Evolutionary conservation across 345 rosid species (phyloP).

Genomic region (Turnera subulata): DNA sequence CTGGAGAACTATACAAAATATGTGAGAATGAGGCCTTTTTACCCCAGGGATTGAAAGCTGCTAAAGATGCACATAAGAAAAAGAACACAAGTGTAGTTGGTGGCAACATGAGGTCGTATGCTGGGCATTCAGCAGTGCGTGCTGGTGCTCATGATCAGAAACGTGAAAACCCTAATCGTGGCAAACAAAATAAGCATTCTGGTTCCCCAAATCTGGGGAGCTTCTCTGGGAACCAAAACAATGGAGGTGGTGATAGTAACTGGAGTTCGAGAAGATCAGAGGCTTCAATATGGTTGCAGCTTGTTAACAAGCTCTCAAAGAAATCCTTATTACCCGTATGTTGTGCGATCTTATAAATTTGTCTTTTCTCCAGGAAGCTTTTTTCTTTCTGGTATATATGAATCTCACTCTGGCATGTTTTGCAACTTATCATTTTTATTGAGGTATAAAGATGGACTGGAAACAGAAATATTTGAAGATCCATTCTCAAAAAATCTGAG

Average conservation of each 20-base stretch:
- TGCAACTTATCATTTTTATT: too few species aligned
- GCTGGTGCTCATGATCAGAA: conserved; percentile 61
- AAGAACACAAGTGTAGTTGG: conserved; percentile 49
- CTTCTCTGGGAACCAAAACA: conserved; percentile 42
- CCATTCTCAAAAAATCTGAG: too few species aligned
- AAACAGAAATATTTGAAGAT: too few species aligned
- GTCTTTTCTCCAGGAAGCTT: too few species aligned
- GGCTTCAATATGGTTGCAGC: conserved; percentile 74
- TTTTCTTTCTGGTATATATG: too few species aligned
- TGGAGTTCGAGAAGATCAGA: conserved; percentile 73
- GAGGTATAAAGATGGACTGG: too few species aligned
- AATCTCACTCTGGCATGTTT: too few species aligned
- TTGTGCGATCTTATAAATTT: background rate
- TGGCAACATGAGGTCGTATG: conserved; percentile 36
- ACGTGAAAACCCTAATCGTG: conserved; percentile 52
- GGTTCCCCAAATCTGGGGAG: conserved; percentile 45
- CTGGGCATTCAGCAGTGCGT: conserved; percentile 50
- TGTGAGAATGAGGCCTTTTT: conserved; percentile 70
- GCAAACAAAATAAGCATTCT: conserved; percentile 73
- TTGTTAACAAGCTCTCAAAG: conserved; percentile 81
- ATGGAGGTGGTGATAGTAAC: conserved; percentile 55
- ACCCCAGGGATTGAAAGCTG: conserved; percentile 69
- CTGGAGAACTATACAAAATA: conserved; percentile 80
- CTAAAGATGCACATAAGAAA: conserved; percentile 70
- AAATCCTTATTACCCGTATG: conserved; percentile 82